Evolutionary conservation across 352 stramenopile species (phyloP), one percentile per base, ranked within the genome.

Genomic region (Phytophthora parvispora): DNA sequence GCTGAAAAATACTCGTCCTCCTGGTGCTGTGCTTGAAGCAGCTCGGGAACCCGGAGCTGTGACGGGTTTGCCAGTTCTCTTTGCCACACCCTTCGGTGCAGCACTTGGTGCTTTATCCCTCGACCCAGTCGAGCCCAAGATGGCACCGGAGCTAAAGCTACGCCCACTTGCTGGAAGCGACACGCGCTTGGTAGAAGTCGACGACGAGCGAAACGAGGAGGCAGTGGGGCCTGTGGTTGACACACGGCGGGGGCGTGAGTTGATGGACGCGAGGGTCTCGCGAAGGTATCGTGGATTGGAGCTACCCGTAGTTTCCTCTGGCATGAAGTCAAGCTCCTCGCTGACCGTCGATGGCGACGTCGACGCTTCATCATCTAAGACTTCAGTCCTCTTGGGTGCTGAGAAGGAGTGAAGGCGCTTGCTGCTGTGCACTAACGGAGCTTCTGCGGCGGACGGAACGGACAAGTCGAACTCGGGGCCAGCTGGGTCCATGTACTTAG

Each of bases 241-340:
- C 31, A 69, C 4, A 50, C 71, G 64, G 27, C 78, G 72, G 2
- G 72, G 83, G 3, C 79, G 73, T 12, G 81, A 76, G 43, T 88
- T 91, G 61, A 81, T 86, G 6, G 79, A 89, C 16, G 80, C 72
- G 28, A 87, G 69, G 16, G 76, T 90, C 29, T 88, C 51, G 24
- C 83, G 80, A 48, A 86, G 72, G 36, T 91, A 90, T 24, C 81
- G 67, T 25, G 80, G 78, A 38, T 83, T 72, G 15, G 70, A 71
- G 28, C 60, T 36, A 40, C 58, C 56, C 10, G 64, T 62, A 6
- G 40, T 7, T 4, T 67, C 55, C 10, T 72, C 67, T 25, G 70
- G 61, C 60, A 82, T 75, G 7, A 85, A 69, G 28, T 88, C 78
- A 3, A 73, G 47, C 5, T 88, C 80, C 45, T 86, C 80, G 29